phyloP scores from a whole-genome alignment of 179 eudicot species.

The Silene vulgaris region DNA sequence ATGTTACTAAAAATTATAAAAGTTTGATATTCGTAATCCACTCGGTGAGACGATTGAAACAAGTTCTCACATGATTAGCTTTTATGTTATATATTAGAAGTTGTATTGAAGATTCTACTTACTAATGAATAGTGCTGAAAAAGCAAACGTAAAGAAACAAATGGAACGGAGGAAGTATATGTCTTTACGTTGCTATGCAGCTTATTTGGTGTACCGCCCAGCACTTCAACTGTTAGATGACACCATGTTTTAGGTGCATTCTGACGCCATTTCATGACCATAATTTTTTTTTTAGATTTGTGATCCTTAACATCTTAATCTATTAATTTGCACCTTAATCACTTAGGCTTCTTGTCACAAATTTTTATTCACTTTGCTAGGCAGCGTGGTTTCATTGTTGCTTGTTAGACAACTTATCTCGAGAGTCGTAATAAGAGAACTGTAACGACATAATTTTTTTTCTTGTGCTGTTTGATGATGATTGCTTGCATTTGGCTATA shows the following conservation, averaged over 20 bases:
- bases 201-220: background rate
- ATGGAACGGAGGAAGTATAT: no score
- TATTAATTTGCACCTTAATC: background rate
- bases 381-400: background rate
- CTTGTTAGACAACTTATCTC: background rate
- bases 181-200: background rate
- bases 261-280: background rate
- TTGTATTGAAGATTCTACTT: no score
- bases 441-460: background rate
- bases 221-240: background rate
- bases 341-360: background rate
- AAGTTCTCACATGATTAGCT: no score
- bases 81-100: no score
- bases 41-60: no score
- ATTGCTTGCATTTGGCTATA: constrained; percentile 31
- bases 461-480: background rate
- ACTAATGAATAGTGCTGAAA: no score
- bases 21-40: no score
- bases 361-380: background rate
- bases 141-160: no score
- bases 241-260: background rate
- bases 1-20: no score
- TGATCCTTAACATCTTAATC: background rate
- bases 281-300: background rate
- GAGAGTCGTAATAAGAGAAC: background rate